A percentile compares a stretch with the other conserved stretches of the same genome.
These are phyloP conservation scores for Nitzschia sp. DNA, from an alignment of 108 stramenopile genomes.

Conservation along the genomic window DNA sequence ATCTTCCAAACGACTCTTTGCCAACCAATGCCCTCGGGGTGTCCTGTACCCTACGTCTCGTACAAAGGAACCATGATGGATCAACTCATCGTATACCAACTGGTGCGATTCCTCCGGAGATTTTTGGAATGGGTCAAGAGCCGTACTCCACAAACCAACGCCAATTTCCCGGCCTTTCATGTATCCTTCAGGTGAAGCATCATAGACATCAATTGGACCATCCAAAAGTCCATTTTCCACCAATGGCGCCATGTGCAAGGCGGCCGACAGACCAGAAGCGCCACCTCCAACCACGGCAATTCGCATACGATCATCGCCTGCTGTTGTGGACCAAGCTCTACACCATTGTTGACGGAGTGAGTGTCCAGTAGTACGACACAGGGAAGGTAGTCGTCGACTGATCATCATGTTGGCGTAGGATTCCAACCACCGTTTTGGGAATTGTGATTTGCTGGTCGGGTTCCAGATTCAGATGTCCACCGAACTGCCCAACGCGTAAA, in stretches of 20 bases:
- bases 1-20: conserved; percentile 56
- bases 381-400: background rate
- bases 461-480: too few relatives aligned
- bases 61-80: conserved; percentile 51
- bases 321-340: conserved; percentile 4
- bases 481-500: too few relatives aligned
- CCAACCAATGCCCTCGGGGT: conserved; percentile 79
- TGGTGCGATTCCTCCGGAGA: conserved; percentile 59
- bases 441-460: too few relatives aligned
- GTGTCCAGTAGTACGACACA: background rate
- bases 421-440: too few relatives aligned
- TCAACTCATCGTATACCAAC: conserved; percentile 48
- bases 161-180: conserved; percentile 63
- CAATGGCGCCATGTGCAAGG: conserved; percentile 79
- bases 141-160: conserved; percentile 86
- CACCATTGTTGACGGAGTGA: conserved; percentile 4
- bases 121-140: conserved; percentile 57
- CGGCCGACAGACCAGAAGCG: conserved; percentile 70
- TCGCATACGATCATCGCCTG: conserved; percentile 43
- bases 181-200: conserved; percentile 20
- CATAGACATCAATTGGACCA: conserved; percentile 80
- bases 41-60: conserved; percentile 78
- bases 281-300: conserved; percentile 84
- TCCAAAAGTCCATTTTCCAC: conserved; percentile 57
- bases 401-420: background rate